Conservation (phyloP, 2,329 filamentous ascomycete species). For the Pseudocercospora ulei region DNA sequence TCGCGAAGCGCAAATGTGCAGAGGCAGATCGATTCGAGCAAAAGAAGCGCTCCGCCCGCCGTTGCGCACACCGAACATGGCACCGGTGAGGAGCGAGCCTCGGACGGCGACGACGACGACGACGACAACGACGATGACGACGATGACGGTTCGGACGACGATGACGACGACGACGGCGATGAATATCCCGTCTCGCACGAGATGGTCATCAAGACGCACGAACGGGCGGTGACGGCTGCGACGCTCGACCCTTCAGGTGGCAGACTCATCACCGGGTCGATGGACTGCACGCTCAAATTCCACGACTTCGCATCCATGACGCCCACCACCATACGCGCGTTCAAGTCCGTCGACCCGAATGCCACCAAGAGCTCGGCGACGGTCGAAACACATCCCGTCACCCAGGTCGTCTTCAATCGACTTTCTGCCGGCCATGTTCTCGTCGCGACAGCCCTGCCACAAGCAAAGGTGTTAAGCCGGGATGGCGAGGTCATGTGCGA, state of each 20-base stretch:
- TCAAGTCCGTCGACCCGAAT: constrained; percentile 83
- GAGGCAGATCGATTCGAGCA: constrained; percentile 70
- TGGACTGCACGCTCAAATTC: constrained; percentile 81
- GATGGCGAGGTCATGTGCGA: constrained; percentile 80
- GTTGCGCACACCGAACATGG: constrained; percentile 9
- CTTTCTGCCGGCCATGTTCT: constrained; percentile 70
- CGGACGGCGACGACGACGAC: constrained; percentile 41
- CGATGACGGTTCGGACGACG: constrained; percentile 51
- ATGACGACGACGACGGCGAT: constrained; percentile 63
- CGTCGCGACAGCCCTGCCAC: constrained; percentile 77
- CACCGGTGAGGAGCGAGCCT: constrained; percentile 6
- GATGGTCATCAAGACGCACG: constrained; percentile 83
- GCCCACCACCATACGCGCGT: constrained; percentile 83
- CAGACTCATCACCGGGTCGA: constrained; percentile 78
- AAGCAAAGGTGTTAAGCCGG: constrained; percentile 78
- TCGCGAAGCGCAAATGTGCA: constrained; percentile 62
- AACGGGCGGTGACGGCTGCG: constrained; percentile 72
- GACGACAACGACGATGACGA: constrained; percentile 40
- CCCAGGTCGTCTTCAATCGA: constrained; percentile 79
- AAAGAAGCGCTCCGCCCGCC: constrained; percentile 40
- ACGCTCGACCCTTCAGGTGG: constrained; percentile 77
- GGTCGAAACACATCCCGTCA: constrained; percentile 76
- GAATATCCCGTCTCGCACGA: constrained; percentile 91
- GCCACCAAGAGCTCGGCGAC: constrained; percentile 61
- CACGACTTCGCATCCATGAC: constrained; percentile 96